A percentile compares a stretch with the other conserved stretches of the same genome.
phyloP scores from a whole-genome alignment of 441 rosid species.

The Mallotus repandus region DNA sequence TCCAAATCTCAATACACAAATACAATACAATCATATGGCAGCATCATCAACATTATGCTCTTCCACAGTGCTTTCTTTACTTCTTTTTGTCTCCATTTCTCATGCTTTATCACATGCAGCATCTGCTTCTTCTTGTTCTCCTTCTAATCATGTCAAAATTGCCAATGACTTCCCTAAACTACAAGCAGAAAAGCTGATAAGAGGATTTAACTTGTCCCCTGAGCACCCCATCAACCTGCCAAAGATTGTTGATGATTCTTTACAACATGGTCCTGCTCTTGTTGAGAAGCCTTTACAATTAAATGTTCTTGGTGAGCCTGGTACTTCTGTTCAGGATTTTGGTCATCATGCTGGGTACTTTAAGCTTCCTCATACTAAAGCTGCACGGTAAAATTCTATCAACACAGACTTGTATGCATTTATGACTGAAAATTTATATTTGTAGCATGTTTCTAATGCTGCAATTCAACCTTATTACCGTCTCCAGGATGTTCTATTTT shows the following conservation, averaged over 20 bases:
- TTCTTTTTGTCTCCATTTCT: constrained; percentile 18
- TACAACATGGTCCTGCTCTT: constrained; percentile 19
- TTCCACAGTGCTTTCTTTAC: constrained; percentile 15
- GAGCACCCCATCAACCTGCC: constrained; percentile 30
- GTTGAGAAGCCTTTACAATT: constrained; percentile 55
- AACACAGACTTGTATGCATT: background rate
- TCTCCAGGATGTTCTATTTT: constrained; percentile 79
- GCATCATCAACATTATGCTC: background rate
- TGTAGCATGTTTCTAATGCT: background rate
- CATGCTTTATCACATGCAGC: constrained; percentile 21
- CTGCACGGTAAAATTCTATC: constrained; percentile 48
- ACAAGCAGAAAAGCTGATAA: constrained; percentile 48
- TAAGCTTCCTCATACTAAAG: constrained; percentile 55
- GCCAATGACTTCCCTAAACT: constrained; percentile 22
- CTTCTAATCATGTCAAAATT: background rate
- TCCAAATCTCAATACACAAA: background rate
- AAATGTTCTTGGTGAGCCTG: constrained; percentile 28
- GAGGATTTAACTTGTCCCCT: constrained; percentile 55
- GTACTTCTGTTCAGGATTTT: constrained; percentile 57
- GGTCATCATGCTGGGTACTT: constrained; percentile 90
- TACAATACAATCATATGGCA: constrained; percentile 23
- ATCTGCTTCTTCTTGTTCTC: constrained; percentile 4
- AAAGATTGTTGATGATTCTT: constrained; percentile 1
- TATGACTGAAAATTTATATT: background rate
- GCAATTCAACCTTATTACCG: background rate